Evolutionary conservation across 2,329 filamentous ascomycete genomes (phyloP), one percentile per base, ranked within the genome.

Genomic region (Balansia obtecta): DNA sequence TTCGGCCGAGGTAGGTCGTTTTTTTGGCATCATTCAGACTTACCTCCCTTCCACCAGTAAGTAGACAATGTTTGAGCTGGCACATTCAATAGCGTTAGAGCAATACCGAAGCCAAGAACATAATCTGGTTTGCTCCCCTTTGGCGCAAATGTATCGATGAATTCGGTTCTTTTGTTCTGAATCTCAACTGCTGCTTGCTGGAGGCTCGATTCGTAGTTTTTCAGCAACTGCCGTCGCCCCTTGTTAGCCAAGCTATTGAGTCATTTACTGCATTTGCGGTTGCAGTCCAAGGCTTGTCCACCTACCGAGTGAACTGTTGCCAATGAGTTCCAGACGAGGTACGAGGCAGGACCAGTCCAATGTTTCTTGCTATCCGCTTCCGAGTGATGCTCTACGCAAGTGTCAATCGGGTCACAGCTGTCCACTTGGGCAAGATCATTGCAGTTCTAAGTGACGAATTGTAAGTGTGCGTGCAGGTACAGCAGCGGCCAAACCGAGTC

Each of bases 271-370:
- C 4, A 34, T 22, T n/a, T n/a, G n/a, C n/a, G n/a, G n/a, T n/a
- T 39, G 18, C 18, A 6, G 33, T 38, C 22, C 33, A 43, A 27
- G 2, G 41, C n/a, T 20, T n/a, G 38, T 20, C 33, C 33, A 46
- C 45, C 11, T 39, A 46, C 45, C 5, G 11, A 18, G 33, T 46
- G 45, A 30, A 46, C 20, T 27, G 33, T 46, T 8, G 16, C 33
- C 15, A 46, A 33, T 27, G 45, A 46, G 34, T 46, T 46, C 45
- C 45, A 46, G 9, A 46, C 45, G 8, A 46, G 11, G 20, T 46
- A 46, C 18, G 45, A 38, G 18, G 18, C 33, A 46, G 45, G n/a
- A 46, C 45, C 45, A 46, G 45, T 39, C 33, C 32, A 39, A 12
- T 38, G 34, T 33, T 39, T 46, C 11, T 39, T 38, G 45, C 33